These are phyloP conservation scores for Curvularia hawaiiensis DNA, from an alignment of 2,329 filamentous ascomycete species.

Conservation along the genomic window DNA sequence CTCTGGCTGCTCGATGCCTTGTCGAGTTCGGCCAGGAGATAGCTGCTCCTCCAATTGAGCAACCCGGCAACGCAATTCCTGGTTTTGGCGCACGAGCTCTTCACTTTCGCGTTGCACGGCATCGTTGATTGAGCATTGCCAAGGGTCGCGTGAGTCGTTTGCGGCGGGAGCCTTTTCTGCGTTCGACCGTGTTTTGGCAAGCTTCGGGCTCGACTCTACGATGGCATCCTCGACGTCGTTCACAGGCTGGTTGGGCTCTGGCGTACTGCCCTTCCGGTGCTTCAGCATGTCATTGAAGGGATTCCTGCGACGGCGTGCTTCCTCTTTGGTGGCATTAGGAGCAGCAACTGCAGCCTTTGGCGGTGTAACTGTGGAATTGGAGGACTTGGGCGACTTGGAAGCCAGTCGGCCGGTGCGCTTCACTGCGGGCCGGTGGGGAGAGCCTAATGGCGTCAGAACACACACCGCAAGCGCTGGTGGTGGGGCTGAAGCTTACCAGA, in stretches of 20 bases:
- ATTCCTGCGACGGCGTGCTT: constrained; percentile 36
- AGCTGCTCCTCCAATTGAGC: constrained; percentile 35
- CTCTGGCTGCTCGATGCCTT: background rate
- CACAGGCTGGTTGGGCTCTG: constrained; percentile 1
- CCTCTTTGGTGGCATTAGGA: constrained; percentile 38
- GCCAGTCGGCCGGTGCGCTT: constrained; percentile 34
- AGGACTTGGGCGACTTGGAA: constrained; percentile 31
- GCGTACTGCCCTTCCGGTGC: constrained; percentile 10
- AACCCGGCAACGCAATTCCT: constrained; percentile 31
- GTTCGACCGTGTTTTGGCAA: constrained; percentile 13
- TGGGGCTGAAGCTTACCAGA: constrained; percentile 28
- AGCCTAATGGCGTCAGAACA: constrained; percentile 19
- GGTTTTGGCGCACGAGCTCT: constrained; percentile 30
- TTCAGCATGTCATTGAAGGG: constrained; percentile 41
- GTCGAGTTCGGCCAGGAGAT: constrained; percentile 24
- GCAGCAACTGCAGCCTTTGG: constrained; percentile 39
- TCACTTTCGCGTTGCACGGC: constrained; percentile 8
- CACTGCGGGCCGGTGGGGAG: constrained; percentile 31
- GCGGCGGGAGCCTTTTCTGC: background rate
- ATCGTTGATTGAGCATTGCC: background rate
- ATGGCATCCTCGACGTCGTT: constrained; percentile 16
- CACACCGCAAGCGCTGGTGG: background rate
- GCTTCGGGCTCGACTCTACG: constrained; percentile 27
- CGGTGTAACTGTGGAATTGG: constrained; percentile 31
- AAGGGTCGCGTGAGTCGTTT: constrained; percentile 3